Base-by-base conservation (phyloP, 768 basidiomycete species). In the Grammothele lineata region DNA sequence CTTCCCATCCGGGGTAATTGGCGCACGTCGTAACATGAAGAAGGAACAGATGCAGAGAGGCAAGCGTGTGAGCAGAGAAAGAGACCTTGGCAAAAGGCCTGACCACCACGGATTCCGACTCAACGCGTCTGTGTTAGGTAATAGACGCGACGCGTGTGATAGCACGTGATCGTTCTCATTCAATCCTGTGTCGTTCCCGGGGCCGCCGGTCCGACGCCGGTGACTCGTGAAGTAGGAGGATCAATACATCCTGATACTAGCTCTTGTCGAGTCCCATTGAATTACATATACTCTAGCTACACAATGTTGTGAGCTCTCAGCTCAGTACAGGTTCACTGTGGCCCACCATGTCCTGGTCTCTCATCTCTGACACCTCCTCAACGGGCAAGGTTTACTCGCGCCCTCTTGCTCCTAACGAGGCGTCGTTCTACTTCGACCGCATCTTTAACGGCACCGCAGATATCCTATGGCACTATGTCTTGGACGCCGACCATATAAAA, bases 1-100 rank as follows among this genome's bases (percentile, higher is more conserved):
- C 55, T 78, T 80, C 23, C 88, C 87, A 48, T 90, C 87, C 17
- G 70, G 66, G 1, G 83, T 87, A 0, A 81, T 83, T 21, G 88
- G 88, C 9, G 69, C 64, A 12, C 87, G 79, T 48, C 76, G 78
- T 25, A 91, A 71, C 88, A 91, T 90, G 23, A 8, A n/a, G n/a
- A n/a, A n/a, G n/a, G 23, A 2, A 37, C 15, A 33, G 14, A 17
- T 4, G 18, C 15, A 33, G 30, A 39, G 19, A 35, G 18, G 23
- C 18, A 23, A 14, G 21, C 18, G 23, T 23, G n/a, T n/a, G 27
- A 30, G 7, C 27, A 30, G 27, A 30, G 27, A 14, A 30, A 30
- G 27, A 30, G 27, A 30, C 14, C 27, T 30, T 7, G 14, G 27
- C 14, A 32, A 50, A 42, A 41, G 24, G 30, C 27, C 41, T 23